phyloP scores from a whole-genome alignment of 495 filamentous ascomycete genomes.

The Podospora pseudoanserina region DNA sequence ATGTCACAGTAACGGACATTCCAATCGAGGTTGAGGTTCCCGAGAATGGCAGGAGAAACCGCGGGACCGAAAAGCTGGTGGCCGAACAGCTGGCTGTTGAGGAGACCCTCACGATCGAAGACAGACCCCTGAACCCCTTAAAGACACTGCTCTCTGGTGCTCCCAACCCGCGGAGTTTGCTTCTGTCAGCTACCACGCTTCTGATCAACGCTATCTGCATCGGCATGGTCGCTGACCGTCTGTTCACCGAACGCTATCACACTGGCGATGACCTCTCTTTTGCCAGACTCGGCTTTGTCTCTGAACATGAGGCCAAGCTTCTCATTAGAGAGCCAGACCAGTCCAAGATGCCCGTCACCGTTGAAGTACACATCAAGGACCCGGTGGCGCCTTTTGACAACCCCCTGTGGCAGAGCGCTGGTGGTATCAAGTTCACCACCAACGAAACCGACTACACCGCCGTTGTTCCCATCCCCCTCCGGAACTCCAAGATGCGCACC shows the following conservation, averaged over 20 bases:
- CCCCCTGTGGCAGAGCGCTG: conserved; percentile 62
- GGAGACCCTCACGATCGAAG: conserved; percentile 47
- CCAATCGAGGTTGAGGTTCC: conserved; percentile 31
- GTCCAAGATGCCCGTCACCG: conserved; percentile 66
- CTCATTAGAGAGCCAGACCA: conserved; percentile 79
- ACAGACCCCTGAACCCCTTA: conserved; percentile 40
- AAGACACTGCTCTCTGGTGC: conserved; percentile 71
- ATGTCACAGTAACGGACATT: conserved; percentile 56
- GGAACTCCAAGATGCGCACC: conserved; percentile 50
- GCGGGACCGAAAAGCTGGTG: conserved; percentile 25
- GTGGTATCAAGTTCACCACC: conserved; percentile 58
- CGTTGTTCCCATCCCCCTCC: conserved; percentile 55
- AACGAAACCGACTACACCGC: conserved; percentile 80
- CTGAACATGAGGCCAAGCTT: conserved; percentile 72
- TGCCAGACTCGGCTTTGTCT: conserved; percentile 79
- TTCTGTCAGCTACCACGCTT: conserved; percentile 59
- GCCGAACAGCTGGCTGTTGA: conserved; percentile 48
- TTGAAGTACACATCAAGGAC: conserved; percentile 55
- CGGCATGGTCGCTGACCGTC: conserved; percentile 65
- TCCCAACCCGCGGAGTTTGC: conserved; percentile 60
- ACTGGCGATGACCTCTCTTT: conserved; percentile 74
- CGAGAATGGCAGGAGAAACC: conserved; percentile 27
- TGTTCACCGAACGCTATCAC: conserved; percentile 67
- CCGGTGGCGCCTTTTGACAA: conserved; percentile 44
- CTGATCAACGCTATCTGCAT: conserved; percentile 66